Evolutionary conservation across 192 early-diverging fungal species (phyloP).

Genomic region (Entomortierella chlamydospora): DNA sequence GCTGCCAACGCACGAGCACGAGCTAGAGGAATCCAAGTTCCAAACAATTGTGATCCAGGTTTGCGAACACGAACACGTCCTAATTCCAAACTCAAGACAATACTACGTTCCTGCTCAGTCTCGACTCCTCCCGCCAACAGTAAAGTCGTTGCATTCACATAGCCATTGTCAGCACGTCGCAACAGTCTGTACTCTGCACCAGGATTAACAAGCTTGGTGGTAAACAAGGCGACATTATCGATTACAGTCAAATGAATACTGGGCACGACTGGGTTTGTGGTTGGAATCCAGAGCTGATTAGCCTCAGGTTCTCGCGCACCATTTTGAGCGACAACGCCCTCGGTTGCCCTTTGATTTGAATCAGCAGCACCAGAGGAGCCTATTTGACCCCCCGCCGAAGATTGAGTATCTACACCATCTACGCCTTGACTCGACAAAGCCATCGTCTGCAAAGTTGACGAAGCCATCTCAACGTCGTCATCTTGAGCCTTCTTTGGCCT

Average conservation of each 20-base stretch:
- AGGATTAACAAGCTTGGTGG: conserved; percentile 56
- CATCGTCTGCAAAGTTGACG: not conserved
- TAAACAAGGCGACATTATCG: conserved; percentile 62
- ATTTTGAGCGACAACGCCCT: conserved; percentile 30
- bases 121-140: conserved; percentile 89
- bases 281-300: conserved; percentile 49
- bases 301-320: conserved; percentile 44
- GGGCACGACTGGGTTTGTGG: conserved; percentile 43
- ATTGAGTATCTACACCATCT: not conserved
- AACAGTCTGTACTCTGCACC: conserved; percentile 74
- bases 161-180: conserved; percentile 83
- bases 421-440: not conserved
- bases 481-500: conserved; percentile 27
- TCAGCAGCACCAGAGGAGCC: not conserved
- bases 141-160: conserved; percentile 88
- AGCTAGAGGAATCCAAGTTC: conserved; percentile 93
- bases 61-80: conserved; percentile 80
- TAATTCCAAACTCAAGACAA: conserved; percentile 88
- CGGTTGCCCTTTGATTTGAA: not conserved
- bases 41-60: conserved; percentile 76
- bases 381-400: not conserved
- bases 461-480: conserved; percentile 41
- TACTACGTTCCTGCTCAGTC: conserved; percentile 85
- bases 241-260: conserved; percentile 65
- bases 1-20: conserved; percentile 87